Conservation (phyloP, 2,329 filamentous ascomycete species). For the Nothopassalora personata region DNA sequence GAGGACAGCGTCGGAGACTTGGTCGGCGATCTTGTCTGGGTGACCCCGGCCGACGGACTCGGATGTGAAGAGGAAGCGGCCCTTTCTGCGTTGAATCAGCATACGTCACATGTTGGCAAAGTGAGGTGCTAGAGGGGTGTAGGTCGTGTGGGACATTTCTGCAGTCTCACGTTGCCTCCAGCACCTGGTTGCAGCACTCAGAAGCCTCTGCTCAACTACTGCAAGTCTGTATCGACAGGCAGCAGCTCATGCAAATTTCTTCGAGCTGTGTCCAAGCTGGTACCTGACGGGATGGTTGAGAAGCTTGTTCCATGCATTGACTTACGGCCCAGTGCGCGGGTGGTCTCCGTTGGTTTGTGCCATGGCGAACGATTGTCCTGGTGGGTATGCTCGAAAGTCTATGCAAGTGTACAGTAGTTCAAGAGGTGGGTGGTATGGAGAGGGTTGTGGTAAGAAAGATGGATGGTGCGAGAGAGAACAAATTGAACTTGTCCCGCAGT, state of each 20-base stretch:
- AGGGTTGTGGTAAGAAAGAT: conserved; percentile 3
- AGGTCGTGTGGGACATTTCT: not conserved
- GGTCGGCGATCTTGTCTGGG: conserved; percentile 54
- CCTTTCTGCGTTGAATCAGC: conserved; percentile 18
- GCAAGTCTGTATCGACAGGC: not conserved
- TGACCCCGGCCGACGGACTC: conserved; percentile 45
- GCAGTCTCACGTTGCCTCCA: not conserved
- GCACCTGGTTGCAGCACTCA: not conserved
- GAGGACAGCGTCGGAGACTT: conserved; percentile 97
- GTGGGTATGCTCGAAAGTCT: not conserved
- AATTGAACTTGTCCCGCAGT: conserved; percentile 2
- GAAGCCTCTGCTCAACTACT: not conserved
- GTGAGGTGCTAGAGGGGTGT: not conserved
- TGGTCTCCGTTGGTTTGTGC: conserved; percentile 11
- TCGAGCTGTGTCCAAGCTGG: not conserved
- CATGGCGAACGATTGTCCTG: conserved; percentile 6
- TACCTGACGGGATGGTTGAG: conserved; percentile 14
- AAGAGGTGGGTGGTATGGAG: conserved; percentile 1
- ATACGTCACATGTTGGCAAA: not conserved
- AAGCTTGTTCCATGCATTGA: not conserved
- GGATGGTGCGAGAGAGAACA: conserved; percentile 2
- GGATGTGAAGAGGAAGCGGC: conserved; percentile 42
- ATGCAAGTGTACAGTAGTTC: not conserved
- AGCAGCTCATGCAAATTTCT: not conserved
- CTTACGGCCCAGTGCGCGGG: conserved; percentile 17